Conservation (phyloP, 2,329 filamentous ascomycete species). For the Aspergillus spinulosporus region DNA sequence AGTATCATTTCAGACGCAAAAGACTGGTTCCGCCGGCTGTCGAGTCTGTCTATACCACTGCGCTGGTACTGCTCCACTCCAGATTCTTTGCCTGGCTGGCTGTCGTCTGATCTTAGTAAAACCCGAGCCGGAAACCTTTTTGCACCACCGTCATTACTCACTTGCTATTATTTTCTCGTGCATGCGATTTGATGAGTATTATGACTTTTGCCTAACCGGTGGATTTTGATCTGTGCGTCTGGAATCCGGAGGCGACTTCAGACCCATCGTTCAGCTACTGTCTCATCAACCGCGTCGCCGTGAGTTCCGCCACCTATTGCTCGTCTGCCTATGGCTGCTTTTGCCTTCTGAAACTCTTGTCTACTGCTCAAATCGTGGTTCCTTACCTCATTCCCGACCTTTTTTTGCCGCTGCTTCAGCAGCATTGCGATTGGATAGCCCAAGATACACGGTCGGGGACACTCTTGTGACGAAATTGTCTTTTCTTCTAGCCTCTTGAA, state of each 20-base stretch:
- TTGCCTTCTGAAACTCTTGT: conserved; percentile 16
- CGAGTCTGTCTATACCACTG: neutral
- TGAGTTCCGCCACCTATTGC: conserved; percentile 23
- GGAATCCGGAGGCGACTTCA: conserved; percentile 24
- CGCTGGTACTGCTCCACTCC: conserved; percentile 26
- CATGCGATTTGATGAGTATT: conserved; percentile 17
- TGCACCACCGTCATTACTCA: conserved; percentile 9
- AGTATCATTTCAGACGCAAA: conserved; percentile 22
- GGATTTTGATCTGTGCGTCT: conserved; percentile 23
- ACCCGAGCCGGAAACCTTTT: conserved; percentile 13
- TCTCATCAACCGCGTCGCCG: conserved; percentile 24
- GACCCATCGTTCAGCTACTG: conserved; percentile 30
- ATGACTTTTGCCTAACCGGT: conserved; percentile 16
- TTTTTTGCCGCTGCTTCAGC: neutral
- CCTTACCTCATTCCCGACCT: conserved; percentile 9
- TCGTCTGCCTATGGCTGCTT: conserved; percentile 11
- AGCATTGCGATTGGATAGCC: conserved; percentile 13
- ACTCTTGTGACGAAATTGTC: conserved; percentile 13
- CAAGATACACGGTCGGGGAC: conserved; percentile 15
- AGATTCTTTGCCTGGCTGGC: conserved; percentile 23
- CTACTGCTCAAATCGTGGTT: conserved; percentile 4
- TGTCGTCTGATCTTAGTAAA: conserved; percentile 23
- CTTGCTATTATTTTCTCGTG: conserved; percentile 15
- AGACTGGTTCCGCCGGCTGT: conserved; percentile 20
- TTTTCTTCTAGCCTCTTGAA: conserved; percentile 6